phyloP scores from a whole-genome alignment of 768 basidiomycete genomes.

The Amanita exitialis region DNA sequence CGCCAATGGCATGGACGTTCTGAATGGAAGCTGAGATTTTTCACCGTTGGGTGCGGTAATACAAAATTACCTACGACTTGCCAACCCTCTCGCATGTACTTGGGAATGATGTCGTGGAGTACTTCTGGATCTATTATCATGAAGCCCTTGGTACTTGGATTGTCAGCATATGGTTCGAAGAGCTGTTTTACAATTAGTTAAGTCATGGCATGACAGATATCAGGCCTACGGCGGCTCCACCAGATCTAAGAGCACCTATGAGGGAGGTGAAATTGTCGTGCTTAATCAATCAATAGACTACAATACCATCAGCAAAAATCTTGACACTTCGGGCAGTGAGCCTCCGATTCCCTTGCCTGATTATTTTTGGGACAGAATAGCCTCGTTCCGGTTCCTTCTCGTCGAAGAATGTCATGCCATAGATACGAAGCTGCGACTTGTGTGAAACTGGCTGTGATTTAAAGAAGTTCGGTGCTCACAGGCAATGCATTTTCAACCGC shows the following conservation, averaged over 20 bases:
- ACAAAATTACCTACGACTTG: conserved; percentile 59
- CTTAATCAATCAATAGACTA: background rate
- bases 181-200: conserved; percentile 31
- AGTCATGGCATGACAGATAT: background rate
- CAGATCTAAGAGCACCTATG: conserved; percentile 75
- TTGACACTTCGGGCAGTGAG: conserved; percentile 71
- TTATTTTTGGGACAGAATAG: conserved; percentile 43
- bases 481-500: conserved; percentile 52
- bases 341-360: conserved; percentile 48
- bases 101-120: conserved; percentile 52
- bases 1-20: conserved; percentile 86
- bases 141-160: conserved; percentile 65
- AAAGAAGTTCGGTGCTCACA: conserved; percentile 22
- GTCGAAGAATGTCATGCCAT: conserved; percentile 68
- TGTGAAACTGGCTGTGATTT: background rate
- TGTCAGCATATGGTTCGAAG: conserved; percentile 75
- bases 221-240: conserved; percentile 69
- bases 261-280: conserved; percentile 8
- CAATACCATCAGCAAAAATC: conserved; percentile 61
- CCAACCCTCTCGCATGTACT: conserved; percentile 76
- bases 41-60: background rate
- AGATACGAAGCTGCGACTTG: conserved; percentile 51
- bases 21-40: conserved; percentile 17
- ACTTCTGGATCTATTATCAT: conserved; percentile 61
- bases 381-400: conserved; percentile 68